These are phyloP conservation scores for Pistacia vera DNA, from an alignment of 345 rosid genomes.

Conservation along the genomic window DNA sequence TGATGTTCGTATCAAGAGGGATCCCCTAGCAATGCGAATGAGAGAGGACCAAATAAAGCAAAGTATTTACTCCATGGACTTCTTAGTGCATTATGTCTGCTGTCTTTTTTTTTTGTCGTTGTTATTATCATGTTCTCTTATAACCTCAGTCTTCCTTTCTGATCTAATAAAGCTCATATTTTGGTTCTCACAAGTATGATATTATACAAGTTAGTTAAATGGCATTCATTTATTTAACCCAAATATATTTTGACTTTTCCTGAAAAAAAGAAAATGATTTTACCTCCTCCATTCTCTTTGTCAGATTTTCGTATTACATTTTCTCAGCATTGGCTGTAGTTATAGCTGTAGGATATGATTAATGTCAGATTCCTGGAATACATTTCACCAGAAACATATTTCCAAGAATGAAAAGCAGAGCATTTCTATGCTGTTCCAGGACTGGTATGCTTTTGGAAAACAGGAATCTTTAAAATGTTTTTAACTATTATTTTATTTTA, in stretches of 20 bases:
- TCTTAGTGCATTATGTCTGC: conserved; percentile 16
- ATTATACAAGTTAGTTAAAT: neutral
- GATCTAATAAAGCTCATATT: neutral
- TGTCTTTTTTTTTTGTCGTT: conserved; percentile 7
- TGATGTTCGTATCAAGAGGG: conserved; percentile 79
- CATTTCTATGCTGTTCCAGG: neutral
- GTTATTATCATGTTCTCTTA: conserved; percentile 18
- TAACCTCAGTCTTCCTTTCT: conserved; percentile 5
- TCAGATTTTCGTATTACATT: neutral
- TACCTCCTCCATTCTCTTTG: neutral
- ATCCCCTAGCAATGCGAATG: conserved; percentile 95
- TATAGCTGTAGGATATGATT: neutral
- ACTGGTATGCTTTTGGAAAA: neutral
- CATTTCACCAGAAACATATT: neutral
- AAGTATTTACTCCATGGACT: conserved; percentile 43
- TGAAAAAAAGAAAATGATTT: neutral
- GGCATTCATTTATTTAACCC: neutral
- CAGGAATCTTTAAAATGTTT: neutral
- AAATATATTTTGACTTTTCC: neutral
- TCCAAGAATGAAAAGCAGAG: neutral
- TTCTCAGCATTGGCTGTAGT: neutral
- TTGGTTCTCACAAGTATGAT: neutral
- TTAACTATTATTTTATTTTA: neutral
- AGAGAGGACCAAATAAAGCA: conserved; percentile 89
- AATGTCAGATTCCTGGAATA: neutral